Percentiles rank a stretch among this genome's conserved stretches.
Conservation (phyloP, 148 eudicot genomes). For the Simmondsia chinensis region DNA sequence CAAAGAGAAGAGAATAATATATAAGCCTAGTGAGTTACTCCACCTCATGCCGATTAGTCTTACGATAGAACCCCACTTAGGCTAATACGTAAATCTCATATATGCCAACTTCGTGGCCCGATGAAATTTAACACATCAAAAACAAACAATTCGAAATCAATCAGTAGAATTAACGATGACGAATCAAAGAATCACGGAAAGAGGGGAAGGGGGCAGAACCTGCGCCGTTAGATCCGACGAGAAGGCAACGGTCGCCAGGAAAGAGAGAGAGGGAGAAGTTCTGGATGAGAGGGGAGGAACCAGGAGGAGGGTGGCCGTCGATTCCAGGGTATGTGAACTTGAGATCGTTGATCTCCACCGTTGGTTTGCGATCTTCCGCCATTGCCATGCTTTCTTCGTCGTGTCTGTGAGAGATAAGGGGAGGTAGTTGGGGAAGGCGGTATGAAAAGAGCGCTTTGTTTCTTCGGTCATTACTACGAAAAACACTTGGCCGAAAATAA, state of each 20-base stretch:
- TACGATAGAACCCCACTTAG: too few relatives aligned
- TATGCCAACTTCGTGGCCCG: too few relatives aligned
- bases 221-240: slow-evolving; percentile 95
- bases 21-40: too few relatives aligned
- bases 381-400: slow-evolving; percentile 12
- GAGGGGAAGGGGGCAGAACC: slow-evolving; percentile 22
- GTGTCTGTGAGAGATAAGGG: background rate
- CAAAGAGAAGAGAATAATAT: too few relatives aligned
- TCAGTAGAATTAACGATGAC: too few relatives aligned
- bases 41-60: background rate
- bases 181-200: background rate
- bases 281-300: slow-evolving; percentile 68
- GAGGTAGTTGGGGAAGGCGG: background rate
- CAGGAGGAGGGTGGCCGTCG: slow-evolving; percentile 96
- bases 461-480: background rate
- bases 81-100: too few relatives aligned
- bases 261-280: slow-evolving; percentile 49
- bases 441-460: background rate
- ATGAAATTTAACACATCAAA: background rate
- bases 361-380: slow-evolving; percentile 19
- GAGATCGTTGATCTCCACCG: slow-evolving; percentile 56
- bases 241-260: slow-evolving; percentile 73
- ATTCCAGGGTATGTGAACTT: slow-evolving; percentile 94
- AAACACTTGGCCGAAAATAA: too few relatives aligned
- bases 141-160: too few relatives aligned